Percentiles rank a stretch among this genome's conserved stretches.
These are phyloP conservation scores for Ophiostoma ulmi DNA, from an alignment of 2,329 filamentous ascomycete genomes.

Conservation along the genomic window DNA sequence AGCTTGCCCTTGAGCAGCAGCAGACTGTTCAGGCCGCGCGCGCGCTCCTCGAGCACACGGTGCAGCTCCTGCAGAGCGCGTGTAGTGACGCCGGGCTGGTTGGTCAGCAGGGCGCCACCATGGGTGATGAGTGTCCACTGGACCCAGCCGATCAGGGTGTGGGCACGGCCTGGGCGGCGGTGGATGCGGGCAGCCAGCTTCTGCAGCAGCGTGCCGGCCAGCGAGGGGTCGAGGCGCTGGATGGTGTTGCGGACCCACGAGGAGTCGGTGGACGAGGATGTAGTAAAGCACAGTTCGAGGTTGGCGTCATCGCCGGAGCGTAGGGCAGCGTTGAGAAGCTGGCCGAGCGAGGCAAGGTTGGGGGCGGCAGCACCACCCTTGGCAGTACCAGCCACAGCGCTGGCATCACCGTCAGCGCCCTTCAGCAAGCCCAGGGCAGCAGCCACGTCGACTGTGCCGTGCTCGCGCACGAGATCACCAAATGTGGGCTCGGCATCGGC, in stretches of 20 bases:
- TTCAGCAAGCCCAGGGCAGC: slow-evolving; percentile 45
- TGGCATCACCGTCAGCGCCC: background rate
- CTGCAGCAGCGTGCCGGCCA: slow-evolving; percentile 72
- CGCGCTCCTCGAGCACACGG: slow-evolving; percentile 80
- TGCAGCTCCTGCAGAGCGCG: slow-evolving; percentile 73
- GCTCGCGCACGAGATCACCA: slow-evolving; percentile 74
- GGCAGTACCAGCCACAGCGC: slow-evolving; percentile 29
- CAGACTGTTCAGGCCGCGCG: slow-evolving; percentile 73
- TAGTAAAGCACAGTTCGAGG: slow-evolving; percentile 86
- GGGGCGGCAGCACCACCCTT: slow-evolving; percentile 9
- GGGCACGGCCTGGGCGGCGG: slow-evolving; percentile 79
- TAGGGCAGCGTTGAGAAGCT: slow-evolving; percentile 88
- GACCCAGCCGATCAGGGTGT: slow-evolving; percentile 88
- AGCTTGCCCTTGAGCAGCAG: slow-evolving; percentile 90
- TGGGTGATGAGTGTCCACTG: slow-evolving; percentile 92
- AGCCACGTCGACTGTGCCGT: slow-evolving; percentile 71
- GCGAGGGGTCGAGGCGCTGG: slow-evolving; percentile 77
- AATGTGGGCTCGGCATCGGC: slow-evolving; percentile 53
- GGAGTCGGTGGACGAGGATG: slow-evolving; percentile 57
- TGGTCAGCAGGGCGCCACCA: slow-evolving; percentile 80
- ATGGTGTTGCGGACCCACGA: slow-evolving; percentile 81
- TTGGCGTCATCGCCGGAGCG: slow-evolving; percentile 85
- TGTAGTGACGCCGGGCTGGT: slow-evolving; percentile 76
- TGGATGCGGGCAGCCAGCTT: slow-evolving; percentile 84
- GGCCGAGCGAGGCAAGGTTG: slow-evolving; percentile 61